These are phyloP conservation scores for Vaccinium vitisidaea DNA, from an alignment of 148 eudicot species.

Conservation along the genomic window DNA sequence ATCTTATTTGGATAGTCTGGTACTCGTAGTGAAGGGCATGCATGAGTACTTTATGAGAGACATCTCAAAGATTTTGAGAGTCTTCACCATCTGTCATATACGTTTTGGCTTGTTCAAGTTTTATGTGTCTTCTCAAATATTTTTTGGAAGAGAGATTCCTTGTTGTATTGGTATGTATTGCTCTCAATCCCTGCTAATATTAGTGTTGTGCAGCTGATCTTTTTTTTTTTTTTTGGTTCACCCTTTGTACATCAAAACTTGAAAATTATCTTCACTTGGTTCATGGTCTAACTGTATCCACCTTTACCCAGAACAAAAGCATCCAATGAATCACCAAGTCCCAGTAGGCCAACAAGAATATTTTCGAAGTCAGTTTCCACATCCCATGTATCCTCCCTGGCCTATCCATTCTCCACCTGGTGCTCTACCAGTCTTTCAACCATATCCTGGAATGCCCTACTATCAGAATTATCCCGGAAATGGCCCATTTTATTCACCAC, in stretches of 20 bases:
- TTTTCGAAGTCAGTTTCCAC: slow-evolving; percentile 58
- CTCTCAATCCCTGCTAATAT: not conserved
- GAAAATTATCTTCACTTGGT: not conserved
- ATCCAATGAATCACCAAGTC: slow-evolving; percentile 34
- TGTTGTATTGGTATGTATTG: not conserved
- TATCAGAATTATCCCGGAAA: slow-evolving; percentile 65
- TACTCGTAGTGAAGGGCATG: not conserved
- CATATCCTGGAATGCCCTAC: slow-evolving; percentile 88
- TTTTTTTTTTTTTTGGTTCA: not conserved
- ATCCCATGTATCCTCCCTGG: slow-evolving; percentile 81
- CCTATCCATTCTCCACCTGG: slow-evolving; percentile 71
- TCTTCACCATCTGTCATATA: not conserved
- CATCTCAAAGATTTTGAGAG: not conserved
- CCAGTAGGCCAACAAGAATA: slow-evolving; percentile 53
- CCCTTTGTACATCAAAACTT: not conserved
- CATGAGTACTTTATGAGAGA: not conserved
- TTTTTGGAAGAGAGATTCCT: not conserved
- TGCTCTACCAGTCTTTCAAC: slow-evolving; percentile 59
- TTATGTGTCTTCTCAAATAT: not conserved
- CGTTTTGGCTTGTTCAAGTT: not conserved
- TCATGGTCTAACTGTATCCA: not conserved
- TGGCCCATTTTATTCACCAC: slow-evolving; percentile 56
- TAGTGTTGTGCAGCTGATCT: not conserved
- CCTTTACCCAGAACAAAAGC: slow-evolving; percentile 35
- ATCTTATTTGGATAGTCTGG: not conserved